Conservation (phyloP, 305 asterid species). For the Stenogyne calaminthoides region DNA sequence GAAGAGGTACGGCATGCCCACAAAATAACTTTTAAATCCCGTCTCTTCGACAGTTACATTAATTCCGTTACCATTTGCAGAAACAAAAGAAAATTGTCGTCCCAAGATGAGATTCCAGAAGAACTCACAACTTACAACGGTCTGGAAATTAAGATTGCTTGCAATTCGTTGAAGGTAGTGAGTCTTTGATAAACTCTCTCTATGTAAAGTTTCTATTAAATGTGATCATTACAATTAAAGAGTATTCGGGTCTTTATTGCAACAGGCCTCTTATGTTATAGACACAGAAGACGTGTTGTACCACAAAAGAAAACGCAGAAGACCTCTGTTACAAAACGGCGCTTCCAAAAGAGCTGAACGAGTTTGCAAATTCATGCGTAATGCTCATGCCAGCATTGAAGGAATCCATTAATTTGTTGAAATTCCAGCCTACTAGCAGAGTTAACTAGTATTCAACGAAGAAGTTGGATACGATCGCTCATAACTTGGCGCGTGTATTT, state of each 20-base stretch:
- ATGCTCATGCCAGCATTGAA: constrained; percentile 8
- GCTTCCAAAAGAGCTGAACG: constrained; percentile 27
- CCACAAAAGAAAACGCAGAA: constrained; percentile 50
- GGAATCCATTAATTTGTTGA: constrained; percentile 15
- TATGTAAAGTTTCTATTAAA: background rate
- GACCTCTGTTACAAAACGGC: constrained; percentile 31
- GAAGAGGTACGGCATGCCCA: constrained; percentile 54
- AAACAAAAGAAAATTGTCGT: constrained; percentile 48
- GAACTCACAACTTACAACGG: constrained; percentile 52
- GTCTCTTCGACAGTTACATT: background rate
- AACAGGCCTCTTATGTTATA: constrained; percentile 68
- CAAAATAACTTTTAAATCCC: background rate
- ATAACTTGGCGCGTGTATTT: background rate
- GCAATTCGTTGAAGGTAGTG: constrained; percentile 66
- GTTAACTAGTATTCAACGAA: constrained; percentile 1
- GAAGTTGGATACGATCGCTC: background rate
- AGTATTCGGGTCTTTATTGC: constrained; percentile 17
- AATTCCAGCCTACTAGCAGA: background rate
- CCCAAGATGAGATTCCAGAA: constrained; percentile 48
- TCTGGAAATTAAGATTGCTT: constrained; percentile 59
- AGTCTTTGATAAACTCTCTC: background rate
- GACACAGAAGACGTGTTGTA: constrained; percentile 78
- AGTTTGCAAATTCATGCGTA: constrained; percentile 40
- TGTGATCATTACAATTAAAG: constrained; percentile 6
- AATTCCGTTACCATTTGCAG: constrained; percentile 42